phyloP scores from a whole-genome alignment of 2,329 filamentous ascomycete species.

The Sporothrix brasiliensis region DNA sequence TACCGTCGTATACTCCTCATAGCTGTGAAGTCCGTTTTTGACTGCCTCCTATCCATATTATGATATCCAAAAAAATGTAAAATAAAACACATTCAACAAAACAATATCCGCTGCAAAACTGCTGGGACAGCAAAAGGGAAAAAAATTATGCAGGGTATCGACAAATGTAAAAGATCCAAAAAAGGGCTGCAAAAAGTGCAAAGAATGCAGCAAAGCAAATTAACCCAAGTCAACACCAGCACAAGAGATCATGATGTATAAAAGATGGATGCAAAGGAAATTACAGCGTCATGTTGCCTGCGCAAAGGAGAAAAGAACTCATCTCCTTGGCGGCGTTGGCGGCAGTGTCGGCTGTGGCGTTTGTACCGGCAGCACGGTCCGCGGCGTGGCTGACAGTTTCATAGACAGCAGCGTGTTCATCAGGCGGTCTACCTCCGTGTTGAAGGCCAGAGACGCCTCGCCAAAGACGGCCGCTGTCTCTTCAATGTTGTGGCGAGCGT shows the following conservation, averaged over 20 bases:
- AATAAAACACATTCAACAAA: neutral
- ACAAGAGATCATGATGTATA: neutral
- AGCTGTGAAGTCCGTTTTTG: too few species aligned
- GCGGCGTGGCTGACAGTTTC: neutral
- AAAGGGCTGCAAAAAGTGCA: neutral
- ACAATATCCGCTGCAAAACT: neutral
- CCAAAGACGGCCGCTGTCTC: constrained; percentile 28
- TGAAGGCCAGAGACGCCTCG: constrained; percentile 11
- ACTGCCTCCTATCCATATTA: neutral
- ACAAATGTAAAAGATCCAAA: neutral
- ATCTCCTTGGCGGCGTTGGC: constrained; percentile 17
- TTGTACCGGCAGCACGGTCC: neutral
- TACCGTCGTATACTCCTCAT: too few species aligned
- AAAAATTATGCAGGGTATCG: constrained; percentile 21
- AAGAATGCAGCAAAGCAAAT: neutral
- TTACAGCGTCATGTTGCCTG: neutral
- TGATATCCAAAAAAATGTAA: neutral
- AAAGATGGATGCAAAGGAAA: neutral
- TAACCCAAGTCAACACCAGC: neutral
- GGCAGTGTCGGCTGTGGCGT: neutral
- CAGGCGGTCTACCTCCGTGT: constrained; percentile 2
- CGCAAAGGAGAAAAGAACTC: neutral
- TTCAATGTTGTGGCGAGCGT: constrained; percentile 12
- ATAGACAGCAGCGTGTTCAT: constrained; percentile 17
- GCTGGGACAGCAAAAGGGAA: neutral